Evolutionary conservation across 179 eudicot species (phyloP).

Genomic region (Carnegiea gigantea): DNA sequence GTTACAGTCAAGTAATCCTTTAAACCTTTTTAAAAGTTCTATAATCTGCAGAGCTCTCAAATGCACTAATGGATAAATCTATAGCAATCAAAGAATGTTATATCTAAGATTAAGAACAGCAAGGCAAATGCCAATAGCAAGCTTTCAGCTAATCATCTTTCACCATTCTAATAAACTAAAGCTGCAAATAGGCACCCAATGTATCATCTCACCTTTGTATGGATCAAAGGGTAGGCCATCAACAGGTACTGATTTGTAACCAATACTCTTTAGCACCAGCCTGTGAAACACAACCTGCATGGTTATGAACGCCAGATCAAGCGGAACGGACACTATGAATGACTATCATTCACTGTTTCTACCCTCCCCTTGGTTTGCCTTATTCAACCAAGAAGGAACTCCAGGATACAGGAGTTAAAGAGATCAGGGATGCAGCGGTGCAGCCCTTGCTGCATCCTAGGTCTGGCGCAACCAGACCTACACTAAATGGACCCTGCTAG

Average conservation of each 20-base stretch:
- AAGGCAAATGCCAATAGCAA: neutral
- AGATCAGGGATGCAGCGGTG: neutral
- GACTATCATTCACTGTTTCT: neutral
- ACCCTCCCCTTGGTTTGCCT: constrained; percentile 5
- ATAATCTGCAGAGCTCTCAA: neutral
- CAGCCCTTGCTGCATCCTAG: neutral
- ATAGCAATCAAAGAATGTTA: neutral
- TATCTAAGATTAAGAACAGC: neutral
- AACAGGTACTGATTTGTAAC: constrained; percentile 86
- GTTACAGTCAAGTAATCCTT: neutral
- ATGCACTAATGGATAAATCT: neutral
- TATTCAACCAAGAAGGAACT: neutral
- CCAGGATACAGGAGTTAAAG: neutral
- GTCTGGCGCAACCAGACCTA: neutral
- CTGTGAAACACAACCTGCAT: constrained; percentile 39
- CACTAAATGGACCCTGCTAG: neutral
- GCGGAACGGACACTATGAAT: neutral
- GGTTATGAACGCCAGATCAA: constrained; percentile 8
- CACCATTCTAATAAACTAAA: neutral
- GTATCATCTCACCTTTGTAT: constrained; percentile 50
- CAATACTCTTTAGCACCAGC: constrained; percentile 88
- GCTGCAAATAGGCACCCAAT: neutral
- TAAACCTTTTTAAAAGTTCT: neutral
- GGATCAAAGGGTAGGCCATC: constrained; percentile 82
- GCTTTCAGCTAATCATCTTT: neutral